Percentiles rank a stretch among this genome's conserved stretches.
phyloP scores from a whole-genome alignment of 129 eudicot species.

The Sambucus nigra region DNA sequence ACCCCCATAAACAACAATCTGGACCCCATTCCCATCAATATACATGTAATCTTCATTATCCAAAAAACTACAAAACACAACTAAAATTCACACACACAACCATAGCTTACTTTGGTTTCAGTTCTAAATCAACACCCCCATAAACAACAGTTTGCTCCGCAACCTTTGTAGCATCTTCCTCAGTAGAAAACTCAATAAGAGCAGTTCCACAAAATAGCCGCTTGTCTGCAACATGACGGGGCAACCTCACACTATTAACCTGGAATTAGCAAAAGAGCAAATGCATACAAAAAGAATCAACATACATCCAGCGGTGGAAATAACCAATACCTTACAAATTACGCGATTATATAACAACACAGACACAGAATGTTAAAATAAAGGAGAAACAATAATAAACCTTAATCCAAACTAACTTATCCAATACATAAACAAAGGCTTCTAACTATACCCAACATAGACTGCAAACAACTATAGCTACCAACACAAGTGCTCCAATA shows the following conservation, averaged over 20 bases:
- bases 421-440: no score
- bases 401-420: no score
- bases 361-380: no score
- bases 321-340: not conserved
- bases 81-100: not conserved
- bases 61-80: not conserved
- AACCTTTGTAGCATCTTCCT: constrained; percentile 70
- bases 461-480: no score
- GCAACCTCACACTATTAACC: constrained; percentile 96
- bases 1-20: constrained; percentile 56
- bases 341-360: no score
- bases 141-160: constrained; percentile 53
- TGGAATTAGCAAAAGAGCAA: constrained; percentile 17
- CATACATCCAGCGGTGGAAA: not conserved
- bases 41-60: no score
- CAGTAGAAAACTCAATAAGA: constrained; percentile 74
- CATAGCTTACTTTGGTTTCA: constrained; percentile 67
- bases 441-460: no score
- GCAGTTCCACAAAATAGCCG: constrained; percentile 77
- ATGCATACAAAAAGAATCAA: constrained; percentile 1
- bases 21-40: not conserved
- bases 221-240: constrained; percentile 73
- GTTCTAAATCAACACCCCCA: constrained; percentile 60
- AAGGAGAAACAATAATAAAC: no score
- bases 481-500: no score